Conservation (phyloP, 2,329 filamentous ascomycete genomes). For the Aspergillus niger region DNA sequence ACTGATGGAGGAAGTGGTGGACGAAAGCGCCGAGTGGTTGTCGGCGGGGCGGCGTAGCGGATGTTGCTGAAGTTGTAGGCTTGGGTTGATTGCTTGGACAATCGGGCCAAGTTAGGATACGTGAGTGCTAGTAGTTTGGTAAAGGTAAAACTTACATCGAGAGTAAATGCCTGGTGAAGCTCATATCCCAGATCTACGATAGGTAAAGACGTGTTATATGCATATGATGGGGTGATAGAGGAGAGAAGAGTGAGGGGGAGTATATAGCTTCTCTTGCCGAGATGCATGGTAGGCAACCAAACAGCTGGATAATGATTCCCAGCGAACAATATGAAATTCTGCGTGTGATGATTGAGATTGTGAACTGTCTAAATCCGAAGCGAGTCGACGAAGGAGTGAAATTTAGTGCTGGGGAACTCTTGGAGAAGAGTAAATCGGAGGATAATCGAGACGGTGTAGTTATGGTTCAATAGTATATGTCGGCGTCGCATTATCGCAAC, state of each 20-base stretch:
- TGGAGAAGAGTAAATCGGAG: no score
- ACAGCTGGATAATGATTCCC: no score
- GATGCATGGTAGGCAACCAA: not conserved
- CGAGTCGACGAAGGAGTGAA: no score
- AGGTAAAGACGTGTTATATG: not conserved
- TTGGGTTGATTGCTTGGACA: conserved; percentile 34
- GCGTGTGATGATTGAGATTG: no score
- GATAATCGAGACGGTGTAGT: no score
- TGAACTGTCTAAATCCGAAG: no score
- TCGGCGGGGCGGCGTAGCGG: conserved; percentile 57
- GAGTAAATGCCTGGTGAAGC: conserved; percentile 48
- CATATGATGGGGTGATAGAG: not conserved
- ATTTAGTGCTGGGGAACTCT: no score
- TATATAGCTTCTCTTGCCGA: not conserved
- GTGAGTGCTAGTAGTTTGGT: conserved; percentile 15
- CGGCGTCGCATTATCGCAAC: no score
- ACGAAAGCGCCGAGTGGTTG: conserved; percentile 54
- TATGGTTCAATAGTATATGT: no score
- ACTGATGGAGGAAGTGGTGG: conserved; percentile 47
- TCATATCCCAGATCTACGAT: conserved; percentile 58
- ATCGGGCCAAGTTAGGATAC: no score
- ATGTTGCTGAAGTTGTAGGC: conserved; percentile 61
- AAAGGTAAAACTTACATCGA: conserved; percentile 18
- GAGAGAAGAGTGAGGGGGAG: not conserved
- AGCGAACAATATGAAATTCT: no score